Conservation (phyloP, 1,284 basidiomycete species). For the Psilocybe mexicana region DNA sequence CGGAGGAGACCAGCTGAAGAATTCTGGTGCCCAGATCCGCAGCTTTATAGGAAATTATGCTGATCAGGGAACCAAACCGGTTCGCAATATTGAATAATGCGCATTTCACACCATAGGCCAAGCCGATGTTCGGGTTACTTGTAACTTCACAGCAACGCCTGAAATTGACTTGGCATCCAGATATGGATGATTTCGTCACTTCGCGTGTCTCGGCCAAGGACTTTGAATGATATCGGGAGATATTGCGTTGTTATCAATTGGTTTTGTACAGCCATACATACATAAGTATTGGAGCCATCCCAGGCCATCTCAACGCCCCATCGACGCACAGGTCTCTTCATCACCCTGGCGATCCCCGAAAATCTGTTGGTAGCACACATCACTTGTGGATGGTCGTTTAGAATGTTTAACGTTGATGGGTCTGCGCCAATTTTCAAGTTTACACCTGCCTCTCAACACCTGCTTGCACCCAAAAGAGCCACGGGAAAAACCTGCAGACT, state of each 20-base stretch:
- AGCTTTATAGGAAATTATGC: background rate
- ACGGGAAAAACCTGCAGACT: too few species aligned
- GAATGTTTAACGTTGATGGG: too few species aligned
- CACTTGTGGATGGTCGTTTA: too few species aligned
- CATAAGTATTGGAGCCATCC: too few species aligned
- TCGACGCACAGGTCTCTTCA: too few species aligned
- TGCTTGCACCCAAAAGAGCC: too few species aligned
- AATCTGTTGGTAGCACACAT: too few species aligned
- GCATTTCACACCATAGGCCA: background rate
- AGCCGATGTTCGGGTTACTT: background rate
- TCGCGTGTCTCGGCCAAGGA: background rate
- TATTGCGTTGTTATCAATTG: background rate
- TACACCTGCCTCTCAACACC: too few species aligned
- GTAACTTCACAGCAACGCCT: too few species aligned
- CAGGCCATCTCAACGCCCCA: background rate
- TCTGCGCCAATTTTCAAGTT: too few species aligned
- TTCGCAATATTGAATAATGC: background rate
- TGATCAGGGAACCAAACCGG: too few species aligned
- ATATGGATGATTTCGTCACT: background rate
- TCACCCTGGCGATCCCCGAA: too few species aligned
- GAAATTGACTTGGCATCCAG: background rate
- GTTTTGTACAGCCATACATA: background rate
- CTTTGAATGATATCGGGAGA: background rate
- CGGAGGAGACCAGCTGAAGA: conserved; percentile 8
- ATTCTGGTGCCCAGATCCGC: background rate